Conservation (phyloP, 805 yeast species). For the Candida maesae region DNA sequence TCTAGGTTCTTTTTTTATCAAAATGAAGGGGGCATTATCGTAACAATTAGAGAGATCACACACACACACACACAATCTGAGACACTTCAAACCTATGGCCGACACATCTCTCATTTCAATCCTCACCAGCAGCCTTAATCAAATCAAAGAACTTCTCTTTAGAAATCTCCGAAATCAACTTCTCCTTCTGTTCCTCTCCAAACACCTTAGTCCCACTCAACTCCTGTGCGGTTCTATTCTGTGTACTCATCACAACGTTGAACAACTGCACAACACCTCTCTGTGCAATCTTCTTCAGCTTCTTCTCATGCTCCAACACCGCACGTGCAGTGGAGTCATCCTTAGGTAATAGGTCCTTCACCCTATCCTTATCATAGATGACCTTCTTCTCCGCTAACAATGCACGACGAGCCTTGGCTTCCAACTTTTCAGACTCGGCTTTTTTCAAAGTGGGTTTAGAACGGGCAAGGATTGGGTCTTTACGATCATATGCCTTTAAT, state of each 20-base stretch:
- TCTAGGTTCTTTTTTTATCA: no score
- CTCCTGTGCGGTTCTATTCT: constrained; percentile 53
- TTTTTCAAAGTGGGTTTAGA: constrained; percentile 66
- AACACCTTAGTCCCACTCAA: constrained; percentile 42
- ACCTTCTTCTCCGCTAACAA: constrained; percentile 68
- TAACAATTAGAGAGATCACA: no score
- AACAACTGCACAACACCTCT: constrained; percentile 81
- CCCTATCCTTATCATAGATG: constrained; percentile 61
- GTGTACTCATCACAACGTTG: constrained; percentile 81
- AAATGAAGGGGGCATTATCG: no score
- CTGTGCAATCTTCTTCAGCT: constrained; percentile 76
- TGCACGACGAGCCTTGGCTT: constrained; percentile 73
- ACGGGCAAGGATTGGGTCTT: constrained; percentile 88
- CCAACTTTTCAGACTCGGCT: constrained; percentile 76
- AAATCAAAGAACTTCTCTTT: constrained; percentile 87
- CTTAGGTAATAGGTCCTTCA: constrained; percentile 62
- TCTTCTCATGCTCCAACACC: constrained; percentile 61
- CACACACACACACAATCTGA: no score
- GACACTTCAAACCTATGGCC: no score
- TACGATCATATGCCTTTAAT: constrained; percentile 83
- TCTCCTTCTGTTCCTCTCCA: constrained; percentile 46
- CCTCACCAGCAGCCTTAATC: constrained; percentile 71
- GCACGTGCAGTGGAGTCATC: constrained; percentile 56
- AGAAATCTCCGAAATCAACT: constrained; percentile 70
- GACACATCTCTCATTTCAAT: not conserved